Conservation (phyloP, 106 monocot genomes). For the Iris macrosiphon region DNA sequence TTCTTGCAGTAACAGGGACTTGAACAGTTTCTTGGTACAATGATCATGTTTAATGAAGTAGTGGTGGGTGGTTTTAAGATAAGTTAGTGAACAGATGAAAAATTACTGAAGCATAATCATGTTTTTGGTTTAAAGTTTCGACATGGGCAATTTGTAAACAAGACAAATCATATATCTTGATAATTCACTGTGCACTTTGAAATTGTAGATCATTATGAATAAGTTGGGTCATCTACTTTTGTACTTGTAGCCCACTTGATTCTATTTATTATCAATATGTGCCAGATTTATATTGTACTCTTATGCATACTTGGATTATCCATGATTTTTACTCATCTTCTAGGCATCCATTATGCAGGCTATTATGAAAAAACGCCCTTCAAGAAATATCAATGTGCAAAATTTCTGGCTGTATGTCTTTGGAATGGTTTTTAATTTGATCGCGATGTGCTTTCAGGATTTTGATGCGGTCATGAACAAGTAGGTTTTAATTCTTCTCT, state of each 20-base stretch:
- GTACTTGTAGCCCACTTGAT: not conserved
- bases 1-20: too few species aligned
- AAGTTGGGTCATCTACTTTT: too few species aligned
- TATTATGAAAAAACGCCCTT: slow-evolving; percentile 93
- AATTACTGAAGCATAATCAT: too few species aligned
- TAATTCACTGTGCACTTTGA: too few species aligned
- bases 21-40: too few species aligned
- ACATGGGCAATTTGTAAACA: too few species aligned
- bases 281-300: not conserved
- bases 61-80: too few species aligned
- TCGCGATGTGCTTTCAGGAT: slow-evolving; percentile 86
- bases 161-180: too few species aligned
- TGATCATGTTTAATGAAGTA: too few species aligned
- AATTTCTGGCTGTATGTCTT: slow-evolving; percentile 97
- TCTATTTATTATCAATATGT: not conserved
- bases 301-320: not conserved
- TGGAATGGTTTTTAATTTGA: slow-evolving; percentile 88
- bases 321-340: not conserved
- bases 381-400: slow-evolving; percentile 98
- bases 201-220: too few species aligned
- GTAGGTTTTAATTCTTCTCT: slow-evolving; percentile 36
- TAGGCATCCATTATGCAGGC: slow-evolving; percentile 35
- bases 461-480: slow-evolving; percentile 86
- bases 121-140: too few species aligned
- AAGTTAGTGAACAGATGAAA: too few species aligned